phyloP scores from a whole-genome alignment of 2,329 filamentous ascomycete species.

The Corynespora cassiicola region DNA sequence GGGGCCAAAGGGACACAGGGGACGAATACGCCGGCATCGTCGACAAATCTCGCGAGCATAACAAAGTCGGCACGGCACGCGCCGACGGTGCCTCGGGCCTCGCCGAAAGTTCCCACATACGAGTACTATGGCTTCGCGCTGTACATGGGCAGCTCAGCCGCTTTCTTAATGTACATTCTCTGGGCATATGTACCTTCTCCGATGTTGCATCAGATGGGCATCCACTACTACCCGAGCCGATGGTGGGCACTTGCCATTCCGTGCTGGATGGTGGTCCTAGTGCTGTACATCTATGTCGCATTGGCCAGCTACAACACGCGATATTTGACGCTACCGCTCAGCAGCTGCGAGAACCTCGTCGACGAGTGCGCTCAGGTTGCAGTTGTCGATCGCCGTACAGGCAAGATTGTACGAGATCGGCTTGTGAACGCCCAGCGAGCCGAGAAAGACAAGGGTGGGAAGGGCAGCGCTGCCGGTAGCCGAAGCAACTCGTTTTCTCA shows the following conservation, averaged over 20 bases:
- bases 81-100: slow-evolving; percentile 77
- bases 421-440: slow-evolving; percentile 24
- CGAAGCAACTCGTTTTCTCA: slow-evolving; percentile 35
- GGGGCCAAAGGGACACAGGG: slow-evolving; percentile 18
- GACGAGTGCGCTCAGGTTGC: slow-evolving; percentile 90
- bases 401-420: slow-evolving; percentile 56
- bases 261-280: slow-evolving; percentile 83
- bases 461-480: slow-evolving; percentile 47
- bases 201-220: slow-evolving; percentile 89
- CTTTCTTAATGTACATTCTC: slow-evolving; percentile 74
- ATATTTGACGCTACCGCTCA: slow-evolving; percentile 81
- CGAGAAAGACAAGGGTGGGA: slow-evolving; percentile 48
- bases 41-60: slow-evolving; percentile 65
- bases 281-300: slow-evolving; percentile 94
- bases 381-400: slow-evolving; percentile 73
- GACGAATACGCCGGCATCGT: slow-evolving; percentile 42
- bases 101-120: slow-evolving; percentile 96
- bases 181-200: slow-evolving; percentile 94
- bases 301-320: slow-evolving; percentile 90
- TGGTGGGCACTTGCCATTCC: slow-evolving; percentile 98
- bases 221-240: slow-evolving; percentile 94
- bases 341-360: slow-evolving; percentile 85
- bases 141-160: slow-evolving; percentile 85
- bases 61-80: slow-evolving; percentile 64
- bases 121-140: slow-evolving; percentile 99